Evolutionary conservation across 2,329 filamentous ascomycete genomes (phyloP), one percentile per base, ranked within the genome.

Genomic region (Aspergillus jensenii): DNA sequence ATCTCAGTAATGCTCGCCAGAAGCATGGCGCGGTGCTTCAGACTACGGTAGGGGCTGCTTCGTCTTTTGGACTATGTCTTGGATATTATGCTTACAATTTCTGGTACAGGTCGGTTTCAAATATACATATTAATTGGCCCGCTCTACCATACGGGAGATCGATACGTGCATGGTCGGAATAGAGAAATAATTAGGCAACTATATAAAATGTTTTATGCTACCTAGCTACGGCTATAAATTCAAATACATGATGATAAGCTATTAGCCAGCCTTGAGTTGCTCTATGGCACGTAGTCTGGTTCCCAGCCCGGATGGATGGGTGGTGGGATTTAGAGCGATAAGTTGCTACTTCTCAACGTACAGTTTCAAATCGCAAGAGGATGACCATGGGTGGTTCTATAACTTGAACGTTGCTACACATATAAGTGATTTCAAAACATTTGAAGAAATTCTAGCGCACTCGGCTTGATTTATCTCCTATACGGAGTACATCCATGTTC

Each of bases 21-120:
- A 72, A 66, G 9, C 73, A 67, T 44, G 83, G 82, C 1, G 75
- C 76, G 35, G 53, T 82, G 2, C 75, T 87, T 45, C 84, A 87
- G 65, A 76, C 78, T 21, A 65, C 66, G 63, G 73, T 76, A 68
- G 50, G 44, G 9, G 11, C 9, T 31, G 4, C 6, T 46, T 25
- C 1, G 12, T 19, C 4, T 21, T 25, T 17, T 35, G 11, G 6
- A 17, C 9, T 47, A 12, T 27, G 5, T 4, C 23, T n/a, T 46
- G 8, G 25, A 27, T n/a, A 35, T 19, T 9, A 35, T 35, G 25
- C 27, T 48, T 33, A 48, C 31, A 12, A 27, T 21, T n/a, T 43
- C 7, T 27, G 21, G 23, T 11, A 19, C n/a, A 58, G 56, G 46
- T 46, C 31, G 51, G 56, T 4, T 58, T 58, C 14, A 40, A 40